Conservation (phyloP, 2,329 filamentous ascomycete genomes). For the Cercospora sp. region DNA sequence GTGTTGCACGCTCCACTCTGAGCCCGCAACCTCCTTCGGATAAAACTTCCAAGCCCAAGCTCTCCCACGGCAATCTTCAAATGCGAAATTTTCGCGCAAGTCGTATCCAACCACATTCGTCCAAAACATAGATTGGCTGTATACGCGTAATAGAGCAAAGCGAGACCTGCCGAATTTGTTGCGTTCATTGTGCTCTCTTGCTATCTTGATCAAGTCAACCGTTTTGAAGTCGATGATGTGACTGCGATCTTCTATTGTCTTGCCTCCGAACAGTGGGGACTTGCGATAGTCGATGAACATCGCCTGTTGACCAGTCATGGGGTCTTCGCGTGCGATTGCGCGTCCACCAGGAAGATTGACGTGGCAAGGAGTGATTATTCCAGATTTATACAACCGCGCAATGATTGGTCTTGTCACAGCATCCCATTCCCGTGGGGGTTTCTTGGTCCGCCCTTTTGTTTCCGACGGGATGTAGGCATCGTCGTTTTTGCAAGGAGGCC, state of each 20-base stretch:
- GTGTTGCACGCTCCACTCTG: slow-evolving; percentile 50
- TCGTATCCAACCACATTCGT: slow-evolving; percentile 42
- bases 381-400: neutral
- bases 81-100: slow-evolving; percentile 32
- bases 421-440: slow-evolving; percentile 45
- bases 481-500: neutral
- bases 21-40: slow-evolving; percentile 50
- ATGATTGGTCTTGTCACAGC: slow-evolving; percentile 23
- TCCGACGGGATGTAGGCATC: slow-evolving; percentile 1
- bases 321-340: slow-evolving; percentile 44
- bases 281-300: slow-evolving; percentile 49
- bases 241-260: slow-evolving; percentile 27
- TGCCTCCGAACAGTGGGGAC: neutral
- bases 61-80: slow-evolving; percentile 48
- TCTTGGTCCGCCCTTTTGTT: slow-evolving; percentile 7
- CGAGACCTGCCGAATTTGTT: slow-evolving; percentile 21
- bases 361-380: slow-evolving; percentile 27
- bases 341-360: slow-evolving; percentile 39
- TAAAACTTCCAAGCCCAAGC: slow-evolving; percentile 50
- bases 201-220: slow-evolving; percentile 39
- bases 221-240: slow-evolving; percentile 40
- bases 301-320: slow-evolving; percentile 40
- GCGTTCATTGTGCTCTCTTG: slow-evolving; percentile 35
- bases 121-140: slow-evolving; percentile 54
- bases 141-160: slow-evolving; percentile 51